phyloP scores from a whole-genome alignment of 2,329 filamentous ascomycete species.

The Aspergillus sp. region DNA sequence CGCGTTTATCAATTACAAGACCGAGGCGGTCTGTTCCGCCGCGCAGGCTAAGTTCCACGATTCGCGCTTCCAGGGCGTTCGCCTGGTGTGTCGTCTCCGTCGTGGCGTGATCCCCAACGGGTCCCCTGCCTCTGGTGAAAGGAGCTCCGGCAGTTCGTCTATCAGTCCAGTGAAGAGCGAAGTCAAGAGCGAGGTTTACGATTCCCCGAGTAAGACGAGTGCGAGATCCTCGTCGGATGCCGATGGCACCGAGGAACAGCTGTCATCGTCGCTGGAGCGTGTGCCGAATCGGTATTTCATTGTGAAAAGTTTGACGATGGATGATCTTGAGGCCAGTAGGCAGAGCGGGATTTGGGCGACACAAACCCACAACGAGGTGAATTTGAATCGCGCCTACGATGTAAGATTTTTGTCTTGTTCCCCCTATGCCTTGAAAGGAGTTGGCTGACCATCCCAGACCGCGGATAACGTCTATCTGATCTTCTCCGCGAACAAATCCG shows the following conservation, averaged over 20 bases:
- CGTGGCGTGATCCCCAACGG: slow-evolving; percentile 42
- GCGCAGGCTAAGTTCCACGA: slow-evolving; percentile 85
- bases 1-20: slow-evolving; percentile 90
- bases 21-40: slow-evolving; percentile 63
- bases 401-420: slow-evolving; percentile 39
- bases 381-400: slow-evolving; percentile 72
- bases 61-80: slow-evolving; percentile 76
- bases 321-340: slow-evolving; percentile 85
- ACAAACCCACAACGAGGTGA: slow-evolving; percentile 84
- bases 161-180: neutral
- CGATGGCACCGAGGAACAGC: too few relatives aligned
- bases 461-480: slow-evolving; percentile 81
- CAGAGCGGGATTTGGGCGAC: slow-evolving; percentile 86
- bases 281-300: slow-evolving; percentile 75
- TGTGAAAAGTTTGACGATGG: slow-evolving; percentile 82
- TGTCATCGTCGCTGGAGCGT: too few relatives aligned
- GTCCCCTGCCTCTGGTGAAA: slow-evolving; percentile 7
- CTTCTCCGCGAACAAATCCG: slow-evolving; percentile 95
- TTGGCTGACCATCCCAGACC: slow-evolving; percentile 41
- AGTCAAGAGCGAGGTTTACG: neutral
- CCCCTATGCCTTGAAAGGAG: neutral
- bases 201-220: slow-evolving; percentile 17
- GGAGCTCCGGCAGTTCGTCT: too few relatives aligned
- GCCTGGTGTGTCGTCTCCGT: slow-evolving; percentile 75
- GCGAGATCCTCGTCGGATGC: slow-evolving; percentile 44